A percentile compares a stretch with the other conserved stretches of the same genome.
These are phyloP conservation scores for Pugionium dolabratum DNA, from an alignment of 345 rosid species.

Conservation along the genomic window DNA sequence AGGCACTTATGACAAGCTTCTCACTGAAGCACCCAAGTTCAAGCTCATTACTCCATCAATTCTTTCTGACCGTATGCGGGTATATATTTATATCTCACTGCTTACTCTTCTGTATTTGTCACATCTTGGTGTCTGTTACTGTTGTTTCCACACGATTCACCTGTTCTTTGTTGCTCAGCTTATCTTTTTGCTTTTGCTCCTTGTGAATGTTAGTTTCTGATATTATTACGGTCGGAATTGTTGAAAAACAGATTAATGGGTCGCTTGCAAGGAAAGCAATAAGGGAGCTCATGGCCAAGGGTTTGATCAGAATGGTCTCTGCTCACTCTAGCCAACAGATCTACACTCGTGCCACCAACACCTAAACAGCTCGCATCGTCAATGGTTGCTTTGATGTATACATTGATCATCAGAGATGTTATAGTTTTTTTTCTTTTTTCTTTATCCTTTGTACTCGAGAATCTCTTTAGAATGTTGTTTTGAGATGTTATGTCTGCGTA, in stretches of 20 bases:
- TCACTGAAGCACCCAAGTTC: slow-evolving; percentile 72
- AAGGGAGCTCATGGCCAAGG: slow-evolving; percentile 67
- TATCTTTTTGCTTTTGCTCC: not conserved
- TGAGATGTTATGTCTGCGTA: not conserved
- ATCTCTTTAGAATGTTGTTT: slow-evolving; percentile 2
- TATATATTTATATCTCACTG: not conserved
- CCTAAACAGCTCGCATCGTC: slow-evolving; percentile 29
- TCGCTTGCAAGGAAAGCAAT: slow-evolving; percentile 65
- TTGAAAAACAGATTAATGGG: slow-evolving; percentile 47
- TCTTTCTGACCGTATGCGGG: slow-evolving; percentile 77
- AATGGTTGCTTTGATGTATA: slow-evolving; percentile 33
- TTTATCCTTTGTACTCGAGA: slow-evolving; percentile 1
- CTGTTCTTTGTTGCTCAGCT: not conserved
- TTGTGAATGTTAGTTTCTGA: too few species aligned
- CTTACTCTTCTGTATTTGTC: not conserved
- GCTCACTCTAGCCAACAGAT: slow-evolving; percentile 68
- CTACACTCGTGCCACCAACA: slow-evolving; percentile 69
- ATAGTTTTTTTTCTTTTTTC: not conserved
- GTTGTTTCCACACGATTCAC: too few species aligned
- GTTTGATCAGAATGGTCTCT: slow-evolving; percentile 61
- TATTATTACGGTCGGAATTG: too few species aligned
- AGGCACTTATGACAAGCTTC: slow-evolving; percentile 76
- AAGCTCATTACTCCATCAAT: slow-evolving; percentile 80
- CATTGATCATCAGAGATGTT: slow-evolving; percentile 32
- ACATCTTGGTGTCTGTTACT: too few species aligned